phyloP scores from a whole-genome alignment of 2,329 filamentous ascomycete species.

The Tricladium varicosporioides region DNA sequence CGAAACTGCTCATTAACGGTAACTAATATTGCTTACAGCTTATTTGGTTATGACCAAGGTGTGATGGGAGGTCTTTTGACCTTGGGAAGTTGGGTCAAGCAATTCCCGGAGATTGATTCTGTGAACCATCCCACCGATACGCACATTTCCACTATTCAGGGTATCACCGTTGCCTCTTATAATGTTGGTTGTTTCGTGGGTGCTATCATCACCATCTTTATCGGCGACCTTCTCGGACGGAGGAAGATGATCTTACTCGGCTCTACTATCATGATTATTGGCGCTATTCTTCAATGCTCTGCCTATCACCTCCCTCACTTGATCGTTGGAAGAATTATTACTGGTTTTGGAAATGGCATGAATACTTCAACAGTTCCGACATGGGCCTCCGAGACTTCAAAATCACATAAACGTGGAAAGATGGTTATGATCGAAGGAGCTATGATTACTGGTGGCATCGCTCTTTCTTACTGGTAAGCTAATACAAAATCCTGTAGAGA shows the following conservation, averaged over 20 bases:
- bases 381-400: constrained; percentile 60
- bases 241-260: constrained; percentile 55
- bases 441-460: constrained; percentile 55
- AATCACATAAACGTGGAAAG: constrained; percentile 56
- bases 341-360: constrained; percentile 50
- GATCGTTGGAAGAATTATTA: constrained; percentile 50
- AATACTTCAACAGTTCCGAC: constrained; percentile 51
- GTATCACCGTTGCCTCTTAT: constrained; percentile 54
- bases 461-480: constrained; percentile 50
- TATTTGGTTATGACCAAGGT: constrained; percentile 49
- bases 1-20: too few species aligned
- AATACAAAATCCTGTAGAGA: too few species aligned
- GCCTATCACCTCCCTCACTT: constrained; percentile 49
- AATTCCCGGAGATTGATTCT: constrained; percentile 54
- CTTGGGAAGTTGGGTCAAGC: constrained; percentile 44
- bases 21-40: constrained; percentile 10
- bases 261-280: constrained; percentile 56
- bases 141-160: constrained; percentile 34
- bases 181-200: constrained; percentile 59
- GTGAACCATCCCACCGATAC: constrained; percentile 24
- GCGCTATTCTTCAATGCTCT: constrained; percentile 44
- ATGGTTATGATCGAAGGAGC: constrained; percentile 60
- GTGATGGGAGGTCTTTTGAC: constrained; percentile 47
- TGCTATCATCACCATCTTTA: constrained; percentile 44
- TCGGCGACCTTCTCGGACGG: constrained; percentile 58